Evolutionary conservation across 73 alveolate species (phyloP), one percentile per base, ranked within the genome.

Genomic region (Paramecium primaurelia): DNA sequence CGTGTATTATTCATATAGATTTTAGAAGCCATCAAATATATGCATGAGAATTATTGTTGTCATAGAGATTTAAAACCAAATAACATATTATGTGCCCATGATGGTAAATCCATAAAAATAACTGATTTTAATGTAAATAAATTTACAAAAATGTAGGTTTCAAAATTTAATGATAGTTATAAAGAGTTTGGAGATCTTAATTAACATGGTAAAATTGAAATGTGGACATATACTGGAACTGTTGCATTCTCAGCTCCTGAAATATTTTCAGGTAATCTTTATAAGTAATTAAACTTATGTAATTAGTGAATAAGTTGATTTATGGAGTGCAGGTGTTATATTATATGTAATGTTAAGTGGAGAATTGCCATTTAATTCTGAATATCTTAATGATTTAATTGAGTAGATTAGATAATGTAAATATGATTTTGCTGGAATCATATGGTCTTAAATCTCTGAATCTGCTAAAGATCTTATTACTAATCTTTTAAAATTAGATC

Each of bases 181-280:
- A 87, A 87, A 58, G 86, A 87, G 28, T 87, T 58, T 16, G 93
- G 93, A 36, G 88, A 87, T 64, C 49, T 73, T 6, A 87, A 64
- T 77, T 34, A 75, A 75, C 88, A 75, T 75, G 71, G 86, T 0
- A 87, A 87, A 28, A 60, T 87, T 42, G 86, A 87, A 87, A 87
- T 87, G 93, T 87, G 93, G 93, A 87, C 93, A 11, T 87, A 87
- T 30, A 87, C 93, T 11, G 93, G 93, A n/a, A 87, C 93, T 16
- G 93, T 87, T 9, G 84, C 93, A 40, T 87, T 87, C 77, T 87
- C 93, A 59, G 93, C 93, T 7, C 93, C 93, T 30, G 93, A 87
- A 16, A 87, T 87, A 8, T 87, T 87, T 51, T 87, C 93, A 22
- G 93, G 86, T 28, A 34, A 86, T 30, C 58, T 86, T 68, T 87